Evolutionary conservation across 371 early-diverging fungal genomes (phyloP).

Genomic region (Apophysomyces sp.): DNA sequence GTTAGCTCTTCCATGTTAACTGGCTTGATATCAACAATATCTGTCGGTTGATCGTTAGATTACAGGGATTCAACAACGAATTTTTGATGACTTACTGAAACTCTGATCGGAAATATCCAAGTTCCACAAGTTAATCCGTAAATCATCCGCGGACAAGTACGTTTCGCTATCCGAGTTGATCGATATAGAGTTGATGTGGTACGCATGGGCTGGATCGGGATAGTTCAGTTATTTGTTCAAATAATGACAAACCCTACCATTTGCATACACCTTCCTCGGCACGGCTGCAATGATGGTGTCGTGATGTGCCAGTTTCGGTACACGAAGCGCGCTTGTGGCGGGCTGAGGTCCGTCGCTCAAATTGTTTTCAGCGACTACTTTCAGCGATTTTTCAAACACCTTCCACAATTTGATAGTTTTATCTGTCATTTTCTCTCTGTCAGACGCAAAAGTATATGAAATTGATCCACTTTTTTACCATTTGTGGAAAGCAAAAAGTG

Average conservation of each 20-base stretch:
- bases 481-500: constrained; percentile 97
- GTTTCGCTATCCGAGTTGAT: constrained; percentile 97
- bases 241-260: constrained; percentile 49
- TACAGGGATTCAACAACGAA: not conserved
- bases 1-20: constrained; percentile 98
- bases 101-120: constrained; percentile 94
- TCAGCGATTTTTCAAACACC: constrained; percentile 94
- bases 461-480: constrained; percentile 66
- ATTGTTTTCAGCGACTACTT: constrained; percentile 90
- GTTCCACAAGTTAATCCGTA: constrained; percentile 99
- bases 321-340: constrained; percentile 49
- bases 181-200: constrained; percentile 99
- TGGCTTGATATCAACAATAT: constrained; percentile 99
- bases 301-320: constrained; percentile 89
- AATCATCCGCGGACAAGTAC: constrained; percentile 97
- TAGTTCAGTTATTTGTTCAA: not conserved
- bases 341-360: constrained; percentile 61
- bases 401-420: constrained; percentile 99
- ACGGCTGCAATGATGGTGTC: constrained; percentile 95
- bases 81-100: constrained; percentile 71
- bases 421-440: constrained; percentile 55
- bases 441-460: not conserved
- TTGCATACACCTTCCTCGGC: constrained; percentile 93
- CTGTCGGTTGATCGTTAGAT: constrained; percentile 31
- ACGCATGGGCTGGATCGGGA: constrained; percentile 82